phyloP scores from a whole-genome alignment of 1,284 basidiomycete genomes.

The Apiotrichum domesticum region DNA sequence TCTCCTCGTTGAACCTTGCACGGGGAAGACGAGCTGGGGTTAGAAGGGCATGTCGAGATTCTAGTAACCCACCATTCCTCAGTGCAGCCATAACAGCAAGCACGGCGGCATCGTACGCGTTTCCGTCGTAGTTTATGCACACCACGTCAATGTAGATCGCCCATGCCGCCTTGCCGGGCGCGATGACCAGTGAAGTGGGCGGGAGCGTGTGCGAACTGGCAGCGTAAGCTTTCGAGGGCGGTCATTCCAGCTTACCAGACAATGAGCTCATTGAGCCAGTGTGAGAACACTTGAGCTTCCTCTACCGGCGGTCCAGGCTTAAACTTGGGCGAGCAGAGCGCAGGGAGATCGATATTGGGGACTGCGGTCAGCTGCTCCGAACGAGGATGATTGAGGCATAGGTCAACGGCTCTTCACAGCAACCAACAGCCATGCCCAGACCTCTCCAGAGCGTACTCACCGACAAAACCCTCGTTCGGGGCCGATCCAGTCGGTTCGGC shows the following conservation, averaged over 20 bases:
- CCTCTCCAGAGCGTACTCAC: constrained; percentile 50
- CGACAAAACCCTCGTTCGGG: constrained; percentile 71
- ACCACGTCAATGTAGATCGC: constrained; percentile 87
- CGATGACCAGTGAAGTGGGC: constrained; percentile 67
- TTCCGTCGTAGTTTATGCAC: constrained; percentile 95
- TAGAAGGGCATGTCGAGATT: background rate
- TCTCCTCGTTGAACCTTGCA: constrained; percentile 66
- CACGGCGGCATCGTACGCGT: constrained; percentile 83
- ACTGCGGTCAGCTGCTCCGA: constrained; percentile 47
- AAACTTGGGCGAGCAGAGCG: constrained; percentile 86
- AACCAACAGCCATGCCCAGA: background rate
- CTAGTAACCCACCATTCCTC: constrained; percentile 61
- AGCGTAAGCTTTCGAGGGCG: background rate
- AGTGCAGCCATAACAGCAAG: constrained; percentile 82
- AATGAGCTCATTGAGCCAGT: constrained; percentile 69
- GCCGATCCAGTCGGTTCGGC: constrained; percentile 74
- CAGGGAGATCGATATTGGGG: constrained; percentile 83
- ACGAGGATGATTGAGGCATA: too few relatives aligned
- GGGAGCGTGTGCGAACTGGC: constrained; percentile 63
- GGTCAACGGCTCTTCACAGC: too few relatives aligned
- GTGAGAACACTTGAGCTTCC: constrained; percentile 82
- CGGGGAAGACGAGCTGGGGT: constrained; percentile 63
- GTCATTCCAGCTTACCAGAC: constrained; percentile 52
- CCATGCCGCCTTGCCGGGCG: constrained; percentile 75
- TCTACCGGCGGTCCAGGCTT: constrained; percentile 89